A percentile compares a stretch with the other conserved stretches of the same genome.
Evolutionary conservation across 2,329 filamentous ascomycete genomes (phyloP).

Genomic region (Diaporthe ampelina): DNA sequence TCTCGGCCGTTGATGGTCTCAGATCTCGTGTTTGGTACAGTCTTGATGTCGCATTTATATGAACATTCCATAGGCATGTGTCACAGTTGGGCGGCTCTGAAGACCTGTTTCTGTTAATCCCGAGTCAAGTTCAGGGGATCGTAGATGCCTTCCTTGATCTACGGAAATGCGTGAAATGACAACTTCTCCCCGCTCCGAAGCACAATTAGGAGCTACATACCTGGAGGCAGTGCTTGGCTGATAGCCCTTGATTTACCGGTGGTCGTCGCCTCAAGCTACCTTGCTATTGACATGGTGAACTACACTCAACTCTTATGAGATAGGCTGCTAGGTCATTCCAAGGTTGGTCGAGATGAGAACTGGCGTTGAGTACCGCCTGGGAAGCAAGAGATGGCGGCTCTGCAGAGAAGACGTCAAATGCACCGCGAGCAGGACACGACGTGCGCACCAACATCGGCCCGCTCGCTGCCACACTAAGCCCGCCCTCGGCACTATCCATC

Average conservation of each 20-base stretch:
- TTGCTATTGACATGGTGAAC: not conserved
- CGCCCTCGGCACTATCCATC: not conserved
- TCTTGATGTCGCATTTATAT: slow-evolving; percentile 22
- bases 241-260: not conserved
- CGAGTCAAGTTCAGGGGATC: not conserved
- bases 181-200: not conserved
- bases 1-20: slow-evolving; percentile 32
- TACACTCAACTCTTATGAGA: not conserved
- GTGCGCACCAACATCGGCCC: slow-evolving; percentile 27
- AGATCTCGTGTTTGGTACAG: slow-evolving; percentile 14
- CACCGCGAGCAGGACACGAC: not conserved
- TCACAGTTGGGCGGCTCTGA: not conserved
- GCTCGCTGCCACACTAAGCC: slow-evolving; percentile 6
- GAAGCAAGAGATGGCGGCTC: not conserved
- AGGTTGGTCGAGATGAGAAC: not conserved
- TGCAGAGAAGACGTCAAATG: not conserved
- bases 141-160: not conserved
- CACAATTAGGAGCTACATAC: not conserved
- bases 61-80: slow-evolving; percentile 1
- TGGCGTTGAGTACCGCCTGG: too few species aligned
- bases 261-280: too few species aligned
- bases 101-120: slow-evolving; percentile 1
- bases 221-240: not conserved
- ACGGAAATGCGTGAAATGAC: not conserved
- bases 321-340: not conserved